Percentiles rank a stretch among this genome's conserved stretches.
phyloP scores from a whole-genome alignment of 2,329 filamentous ascomycete species.

The Xylariaceae sp. region DNA sequence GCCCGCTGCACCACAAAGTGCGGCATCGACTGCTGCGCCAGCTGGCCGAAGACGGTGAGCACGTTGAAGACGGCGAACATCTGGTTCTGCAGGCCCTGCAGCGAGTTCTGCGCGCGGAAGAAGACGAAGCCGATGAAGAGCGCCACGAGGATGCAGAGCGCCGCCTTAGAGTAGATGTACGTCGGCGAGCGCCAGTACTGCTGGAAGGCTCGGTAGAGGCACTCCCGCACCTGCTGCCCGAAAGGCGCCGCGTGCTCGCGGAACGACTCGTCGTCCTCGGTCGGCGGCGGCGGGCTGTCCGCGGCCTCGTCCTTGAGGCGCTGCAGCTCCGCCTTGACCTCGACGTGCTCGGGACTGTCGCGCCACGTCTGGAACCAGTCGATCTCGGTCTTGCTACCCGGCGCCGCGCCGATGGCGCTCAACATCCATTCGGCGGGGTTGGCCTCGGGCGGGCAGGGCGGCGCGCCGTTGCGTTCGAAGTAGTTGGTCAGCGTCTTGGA shows the following conservation, averaged over 20 bases:
- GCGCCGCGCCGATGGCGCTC: constrained; percentile 54
- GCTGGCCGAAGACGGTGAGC: constrained; percentile 71
- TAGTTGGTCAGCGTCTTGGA: constrained; percentile 62
- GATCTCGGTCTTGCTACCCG: constrained; percentile 54
- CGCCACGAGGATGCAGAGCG: constrained; percentile 55
- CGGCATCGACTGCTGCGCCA: constrained; percentile 76
- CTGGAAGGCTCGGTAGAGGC: constrained; percentile 69
- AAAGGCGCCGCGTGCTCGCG: constrained; percentile 79
- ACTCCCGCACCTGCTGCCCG: constrained; percentile 55
- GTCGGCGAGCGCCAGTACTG: constrained; percentile 88
- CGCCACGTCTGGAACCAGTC: constrained; percentile 57
- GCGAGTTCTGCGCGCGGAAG: constrained; percentile 61
- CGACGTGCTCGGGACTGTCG: constrained; percentile 31
- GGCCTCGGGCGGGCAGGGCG: constrained; percentile 55
- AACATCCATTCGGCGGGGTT: constrained; percentile 83
- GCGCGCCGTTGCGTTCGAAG: constrained; percentile 66
- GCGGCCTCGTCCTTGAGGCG: constrained; percentile 45
- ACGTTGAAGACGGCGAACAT: constrained; percentile 84
- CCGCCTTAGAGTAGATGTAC: constrained; percentile 79
- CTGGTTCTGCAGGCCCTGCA: constrained; percentile 77
- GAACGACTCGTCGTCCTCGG: constrained; percentile 39
- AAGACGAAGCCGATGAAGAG: constrained; percentile 82
- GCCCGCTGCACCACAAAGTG: constrained; percentile 76
- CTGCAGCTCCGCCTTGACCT: constrained; percentile 50
- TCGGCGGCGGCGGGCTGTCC: constrained; percentile 15